Evolutionary conservation across 768 basidiomycete genomes (phyloP).

Genomic region (Termitomyces sp.): DNA sequence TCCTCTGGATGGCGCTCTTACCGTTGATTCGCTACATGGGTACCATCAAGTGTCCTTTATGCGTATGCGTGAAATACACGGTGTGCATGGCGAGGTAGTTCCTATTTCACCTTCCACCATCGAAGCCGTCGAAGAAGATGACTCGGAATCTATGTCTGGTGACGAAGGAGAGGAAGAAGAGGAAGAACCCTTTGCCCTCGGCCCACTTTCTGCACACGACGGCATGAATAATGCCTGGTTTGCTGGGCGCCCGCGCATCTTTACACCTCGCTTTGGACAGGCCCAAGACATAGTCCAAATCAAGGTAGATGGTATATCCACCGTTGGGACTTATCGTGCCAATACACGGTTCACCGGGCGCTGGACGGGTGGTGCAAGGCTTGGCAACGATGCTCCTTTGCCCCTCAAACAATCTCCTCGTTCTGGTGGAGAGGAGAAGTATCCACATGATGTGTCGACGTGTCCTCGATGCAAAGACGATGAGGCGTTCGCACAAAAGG

Average conservation of each 20-base stretch:
- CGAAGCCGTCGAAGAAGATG: not conserved
- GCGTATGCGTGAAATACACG: conserved; percentile 51
- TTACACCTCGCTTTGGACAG: not conserved
- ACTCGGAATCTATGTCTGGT: not conserved
- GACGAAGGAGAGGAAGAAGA: conserved; percentile 17
- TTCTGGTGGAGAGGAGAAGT: not conserved
- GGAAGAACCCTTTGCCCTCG: conserved; percentile 14
- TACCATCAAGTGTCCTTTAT: conserved; percentile 31
- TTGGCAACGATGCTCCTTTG: conserved; percentile 1
- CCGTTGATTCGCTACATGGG: not conserved
- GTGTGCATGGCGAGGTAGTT: conserved; percentile 15
- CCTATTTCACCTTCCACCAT: not conserved
- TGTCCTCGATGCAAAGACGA: conserved; percentile 3
- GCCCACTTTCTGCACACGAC: not conserved
- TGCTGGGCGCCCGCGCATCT: conserved; percentile 7
- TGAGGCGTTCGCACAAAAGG: not conserved
- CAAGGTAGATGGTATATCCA: not conserved
- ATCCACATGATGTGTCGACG: not conserved
- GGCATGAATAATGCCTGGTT: conserved; percentile 16
- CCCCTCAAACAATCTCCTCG: not conserved
- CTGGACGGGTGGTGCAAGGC: conserved; percentile 3
- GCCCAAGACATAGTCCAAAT: not conserved
- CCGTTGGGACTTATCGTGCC: not conserved
- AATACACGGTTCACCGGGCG: conserved; percentile 10
- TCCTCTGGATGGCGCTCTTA: conserved; percentile 21